A percentile compares a stretch with the other conserved stretches of the same genome.
These are phyloP conservation scores for Umbilicaria muhlenbergii DNA, from an alignment of 495 filamentous ascomycete genomes.

Conservation along the genomic window DNA sequence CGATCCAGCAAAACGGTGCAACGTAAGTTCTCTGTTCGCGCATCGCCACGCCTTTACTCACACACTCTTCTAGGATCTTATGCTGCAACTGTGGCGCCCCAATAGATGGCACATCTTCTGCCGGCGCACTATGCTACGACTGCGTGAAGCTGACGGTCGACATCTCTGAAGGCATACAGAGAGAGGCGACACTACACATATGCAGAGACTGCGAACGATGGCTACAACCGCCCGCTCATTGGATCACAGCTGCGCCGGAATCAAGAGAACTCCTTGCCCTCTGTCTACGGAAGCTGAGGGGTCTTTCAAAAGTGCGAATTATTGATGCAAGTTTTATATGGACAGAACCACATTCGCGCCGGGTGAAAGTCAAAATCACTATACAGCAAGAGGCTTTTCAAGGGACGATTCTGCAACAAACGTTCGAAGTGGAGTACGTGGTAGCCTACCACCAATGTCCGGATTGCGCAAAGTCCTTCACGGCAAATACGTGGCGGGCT, in stretches of 20 bases:
- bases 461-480: conserved; percentile 88
- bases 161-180: conserved; percentile 79
- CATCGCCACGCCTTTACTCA: conserved; percentile 4
- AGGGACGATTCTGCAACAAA: conserved; percentile 74
- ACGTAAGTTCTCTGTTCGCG: conserved; percentile 35
- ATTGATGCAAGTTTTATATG: conserved; percentile 94
- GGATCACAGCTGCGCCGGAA: conserved; percentile 69
- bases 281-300: conserved; percentile 68
- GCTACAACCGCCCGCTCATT: conserved; percentile 73
- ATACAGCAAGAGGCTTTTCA: conserved; percentile 67
- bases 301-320: conserved; percentile 73
- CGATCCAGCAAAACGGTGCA: conserved; percentile 32
- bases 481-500: conserved; percentile 78
- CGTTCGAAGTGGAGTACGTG: conserved; percentile 85
- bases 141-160: conserved; percentile 88
- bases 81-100: conserved; percentile 89
- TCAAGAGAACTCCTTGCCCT: conserved; percentile 80
- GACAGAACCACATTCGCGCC: conserved; percentile 90
- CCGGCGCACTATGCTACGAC: conserved; percentile 82
- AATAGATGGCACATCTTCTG: conserved; percentile 78
- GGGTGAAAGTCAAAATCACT: conserved; percentile 85
- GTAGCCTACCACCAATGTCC: conserved; percentile 80
- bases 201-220: conserved; percentile 90
- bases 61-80: conserved; percentile 47
- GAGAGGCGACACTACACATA: conserved; percentile 67